A percentile compares a stretch with the other conserved stretches of the same genome.
These are phyloP conservation scores for Elaeis oleifera DNA, from an alignment of 202 grass and related monocot genomes.

Conservation along the genomic window DNA sequence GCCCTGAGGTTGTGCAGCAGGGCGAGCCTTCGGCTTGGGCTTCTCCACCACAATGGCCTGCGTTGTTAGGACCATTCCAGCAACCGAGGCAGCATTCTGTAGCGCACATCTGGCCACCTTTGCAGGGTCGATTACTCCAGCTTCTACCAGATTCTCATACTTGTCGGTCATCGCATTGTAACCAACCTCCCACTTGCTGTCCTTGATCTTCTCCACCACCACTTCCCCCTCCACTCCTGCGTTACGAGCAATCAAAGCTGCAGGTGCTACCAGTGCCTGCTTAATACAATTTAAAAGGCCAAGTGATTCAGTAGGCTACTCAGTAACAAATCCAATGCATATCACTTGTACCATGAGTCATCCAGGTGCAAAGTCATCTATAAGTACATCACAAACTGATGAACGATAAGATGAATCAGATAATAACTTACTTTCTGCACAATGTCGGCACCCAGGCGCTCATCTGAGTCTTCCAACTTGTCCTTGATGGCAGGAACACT, in stretches of 20 bases:
- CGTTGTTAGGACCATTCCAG: conserved; percentile 67
- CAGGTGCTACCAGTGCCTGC: conserved; percentile 55
- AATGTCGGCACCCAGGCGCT: conserved; percentile 10
- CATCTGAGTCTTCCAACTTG: conserved; percentile 2
- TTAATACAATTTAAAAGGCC: neutral
- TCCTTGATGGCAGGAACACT: conserved; percentile 12
- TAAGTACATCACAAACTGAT: too few species aligned
- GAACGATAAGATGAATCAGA: neutral
- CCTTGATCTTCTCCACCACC: conserved; percentile 55
- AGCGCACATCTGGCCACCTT: conserved; percentile 59
- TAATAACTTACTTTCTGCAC: conserved; percentile 11
- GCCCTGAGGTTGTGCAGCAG: conserved; percentile 30
- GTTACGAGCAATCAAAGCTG: conserved; percentile 44
- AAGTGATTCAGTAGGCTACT: too few species aligned
- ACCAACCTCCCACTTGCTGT: conserved; percentile 43
- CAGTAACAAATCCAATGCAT: too few species aligned
- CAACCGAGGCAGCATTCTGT: conserved; percentile 53
- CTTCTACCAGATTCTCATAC: conserved; percentile 53
- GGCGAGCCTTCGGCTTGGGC: conserved; percentile 35
- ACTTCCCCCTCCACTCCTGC: conserved; percentile 70
- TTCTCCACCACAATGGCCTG: conserved; percentile 64
- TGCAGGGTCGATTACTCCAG: conserved; percentile 51
- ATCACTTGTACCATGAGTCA: too few species aligned
- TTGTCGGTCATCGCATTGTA: conserved; percentile 50
- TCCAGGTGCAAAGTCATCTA: too few species aligned